phyloP scores from a whole-genome alignment of 106 monocot species.

The Dendrobium catenatum region DNA sequence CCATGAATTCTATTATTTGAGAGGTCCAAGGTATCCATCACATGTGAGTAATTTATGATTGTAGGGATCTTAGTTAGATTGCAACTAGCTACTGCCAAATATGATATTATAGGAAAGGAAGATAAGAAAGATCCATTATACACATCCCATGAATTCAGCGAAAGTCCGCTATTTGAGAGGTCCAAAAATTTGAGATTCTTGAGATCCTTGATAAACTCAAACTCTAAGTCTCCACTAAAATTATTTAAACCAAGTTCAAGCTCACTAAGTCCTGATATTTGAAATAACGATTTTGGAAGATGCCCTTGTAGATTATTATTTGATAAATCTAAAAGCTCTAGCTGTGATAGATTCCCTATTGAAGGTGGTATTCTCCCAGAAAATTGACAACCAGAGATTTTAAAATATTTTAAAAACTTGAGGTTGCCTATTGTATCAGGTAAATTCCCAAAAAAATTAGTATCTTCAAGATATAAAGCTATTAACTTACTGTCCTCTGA shows the following conservation, averaged over 20 bases:
- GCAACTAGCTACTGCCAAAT: constrained; percentile 21
- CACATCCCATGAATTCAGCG: background rate
- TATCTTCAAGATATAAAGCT: constrained; percentile 15
- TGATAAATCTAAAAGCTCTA: constrained; percentile 48
- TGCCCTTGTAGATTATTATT: background rate
- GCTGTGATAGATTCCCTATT: constrained; percentile 19
- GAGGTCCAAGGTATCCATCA: constrained; percentile 30
- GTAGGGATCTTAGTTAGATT: constrained; percentile 32
- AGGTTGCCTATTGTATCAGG: constrained; percentile 7
- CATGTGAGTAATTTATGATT: constrained; percentile 27
- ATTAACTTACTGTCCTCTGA: constrained; percentile 10
- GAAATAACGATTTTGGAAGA: too few species aligned
- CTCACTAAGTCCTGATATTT: too few species aligned
- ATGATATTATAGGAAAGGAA: constrained; percentile 9
- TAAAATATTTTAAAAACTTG: constrained; percentile 25
- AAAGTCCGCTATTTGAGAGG: constrained; percentile 23
- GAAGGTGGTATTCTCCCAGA: constrained; percentile 39
- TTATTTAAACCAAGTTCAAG: constrained; percentile 10
- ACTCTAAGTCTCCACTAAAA: constrained; percentile 41
- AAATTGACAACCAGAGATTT: constrained; percentile 26
- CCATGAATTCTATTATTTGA: constrained; percentile 53
- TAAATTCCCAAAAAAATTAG: constrained; percentile 35
- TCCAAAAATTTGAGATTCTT: constrained; percentile 33
- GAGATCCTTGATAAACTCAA: constrained; percentile 21
- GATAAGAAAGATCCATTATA: background rate